A percentile compares a stretch with the other conserved stretches of the same genome.
Evolutionary conservation across 306 rosid species (phyloP).

Genomic region (Chamaecrista fasciculata): DNA sequence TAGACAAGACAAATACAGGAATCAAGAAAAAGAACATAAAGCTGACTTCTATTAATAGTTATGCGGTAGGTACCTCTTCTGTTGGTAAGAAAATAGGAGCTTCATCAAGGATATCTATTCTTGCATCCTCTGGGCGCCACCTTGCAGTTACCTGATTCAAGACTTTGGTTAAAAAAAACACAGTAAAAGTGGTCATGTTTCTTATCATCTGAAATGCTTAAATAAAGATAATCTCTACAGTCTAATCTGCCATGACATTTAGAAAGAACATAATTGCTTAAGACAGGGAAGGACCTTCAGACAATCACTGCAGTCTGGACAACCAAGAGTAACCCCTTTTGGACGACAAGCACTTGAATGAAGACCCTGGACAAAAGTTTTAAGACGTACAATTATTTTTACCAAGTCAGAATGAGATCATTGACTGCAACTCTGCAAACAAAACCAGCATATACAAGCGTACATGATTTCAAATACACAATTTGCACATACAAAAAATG

Average conservation of each 20-base stretch:
- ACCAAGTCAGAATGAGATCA: too few species aligned
- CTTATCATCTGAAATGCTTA: conserved; percentile 18
- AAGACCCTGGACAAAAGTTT: conserved; percentile 42
- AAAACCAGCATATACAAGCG: conserved; percentile 1
- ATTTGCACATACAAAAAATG: not conserved
- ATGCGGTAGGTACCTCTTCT: conserved; percentile 59
- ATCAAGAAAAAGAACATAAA: conserved; percentile 17
- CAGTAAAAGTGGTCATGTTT: conserved; percentile 13
- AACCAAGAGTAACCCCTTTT: conserved; percentile 61
- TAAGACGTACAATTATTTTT: conserved; percentile 3
- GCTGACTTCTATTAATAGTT: conserved; percentile 15
- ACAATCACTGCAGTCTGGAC: conserved; percentile 62
- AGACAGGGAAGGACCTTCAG: conserved; percentile 47
- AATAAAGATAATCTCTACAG: conserved; percentile 28
- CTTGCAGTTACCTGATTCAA: conserved; percentile 73
- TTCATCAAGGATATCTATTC: conserved; percentile 52
- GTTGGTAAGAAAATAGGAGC: conserved; percentile 75
- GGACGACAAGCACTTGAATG: conserved; percentile 45
- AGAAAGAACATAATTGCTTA: conserved; percentile 24
- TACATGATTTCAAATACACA: conserved; percentile 1
- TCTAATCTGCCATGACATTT: conserved; percentile 1
- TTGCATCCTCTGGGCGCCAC: conserved; percentile 75
- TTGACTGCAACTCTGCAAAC: too few species aligned
- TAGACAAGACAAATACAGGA: conserved; percentile 23
- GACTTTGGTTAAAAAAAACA: conserved; percentile 28